Percentiles rank a stretch among this genome's conserved stretches.
Conservation (phyloP, 805 yeast species). For the Nakazawaea ambrosiae region DNA sequence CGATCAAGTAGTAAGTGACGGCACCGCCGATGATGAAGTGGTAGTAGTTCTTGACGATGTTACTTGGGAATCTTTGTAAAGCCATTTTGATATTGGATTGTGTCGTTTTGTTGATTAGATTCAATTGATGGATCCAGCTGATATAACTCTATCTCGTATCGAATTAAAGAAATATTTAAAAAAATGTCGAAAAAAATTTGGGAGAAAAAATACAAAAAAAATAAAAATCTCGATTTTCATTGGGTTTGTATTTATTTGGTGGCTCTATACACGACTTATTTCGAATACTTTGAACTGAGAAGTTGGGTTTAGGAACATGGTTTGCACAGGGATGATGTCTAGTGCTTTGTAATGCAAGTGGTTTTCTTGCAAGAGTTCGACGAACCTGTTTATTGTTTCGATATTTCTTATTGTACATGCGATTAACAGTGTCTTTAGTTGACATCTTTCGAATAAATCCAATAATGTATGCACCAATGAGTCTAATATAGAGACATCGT, state of each 20-base stretch:
- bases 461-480: constrained; percentile 42
- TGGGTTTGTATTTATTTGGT: neutral
- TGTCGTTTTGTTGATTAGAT: neutral
- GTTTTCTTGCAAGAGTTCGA: constrained; percentile 20
- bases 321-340: neutral
- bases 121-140: neutral
- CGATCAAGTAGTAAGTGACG: constrained; percentile 62
- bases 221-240: constrained; percentile 1
- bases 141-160: neutral
- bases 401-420: constrained; percentile 74
- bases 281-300: constrained; percentile 1
- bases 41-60: constrained; percentile 39
- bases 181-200: too few relatives aligned
- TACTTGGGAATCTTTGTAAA: constrained; percentile 31
- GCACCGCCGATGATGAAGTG: constrained; percentile 45
- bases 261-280: constrained; percentile 4
- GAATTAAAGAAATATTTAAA: neutral
- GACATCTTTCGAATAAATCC: constrained; percentile 23
- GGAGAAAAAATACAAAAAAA: too few relatives aligned
- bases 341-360: constrained; percentile 3
- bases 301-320: constrained; percentile 2
- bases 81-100: constrained; percentile 9
- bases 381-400: constrained; percentile 40
- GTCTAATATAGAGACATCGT: constrained; percentile 58
- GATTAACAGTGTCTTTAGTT: constrained; percentile 21